Evolutionary conservation across 495 filamentous ascomycete species (phyloP).

Genomic region (Aspergillus affinis): DNA sequence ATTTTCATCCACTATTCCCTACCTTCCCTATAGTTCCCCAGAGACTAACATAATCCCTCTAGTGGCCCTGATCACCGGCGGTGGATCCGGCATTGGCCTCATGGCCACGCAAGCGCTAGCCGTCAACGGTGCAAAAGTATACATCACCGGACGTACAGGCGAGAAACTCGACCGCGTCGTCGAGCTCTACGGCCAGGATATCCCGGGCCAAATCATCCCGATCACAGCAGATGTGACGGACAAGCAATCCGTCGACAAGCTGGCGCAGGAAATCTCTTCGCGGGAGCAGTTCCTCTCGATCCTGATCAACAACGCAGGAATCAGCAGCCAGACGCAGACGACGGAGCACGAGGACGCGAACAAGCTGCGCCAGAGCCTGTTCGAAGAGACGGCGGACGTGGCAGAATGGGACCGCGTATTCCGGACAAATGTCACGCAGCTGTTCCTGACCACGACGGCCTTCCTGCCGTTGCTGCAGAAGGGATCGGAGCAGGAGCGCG

Average conservation of each 20-base stretch:
- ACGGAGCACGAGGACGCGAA: conserved; percentile 38
- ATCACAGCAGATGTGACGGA: conserved; percentile 50
- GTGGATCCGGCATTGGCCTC: conserved; percentile 50
- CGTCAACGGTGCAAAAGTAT: conserved; percentile 59
- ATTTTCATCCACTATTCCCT: background rate
- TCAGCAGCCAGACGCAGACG: conserved; percentile 31
- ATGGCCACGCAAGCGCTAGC: conserved; percentile 59
- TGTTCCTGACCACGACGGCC: conserved; percentile 46
- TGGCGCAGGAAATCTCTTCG: conserved; percentile 44
- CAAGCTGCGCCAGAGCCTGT: conserved; percentile 56
- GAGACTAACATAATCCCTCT: background rate
- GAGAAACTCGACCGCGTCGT: conserved; percentile 57
- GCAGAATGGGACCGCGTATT: conserved; percentile 49
- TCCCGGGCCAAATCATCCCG: conserved; percentile 57
- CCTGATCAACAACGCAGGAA: conserved; percentile 59
- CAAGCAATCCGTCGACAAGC: conserved; percentile 44
- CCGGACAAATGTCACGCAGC: conserved; percentile 49
- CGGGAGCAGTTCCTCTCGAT: conserved; percentile 49
- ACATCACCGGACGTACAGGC: conserved; percentile 57
- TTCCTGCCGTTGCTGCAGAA: conserved; percentile 43
- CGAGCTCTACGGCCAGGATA: conserved; percentile 42
- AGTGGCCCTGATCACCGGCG: conserved; percentile 59
- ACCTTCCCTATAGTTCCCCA: background rate
- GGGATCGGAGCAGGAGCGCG: conserved; percentile 45
- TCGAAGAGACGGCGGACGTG: conserved; percentile 46